Percentiles rank a stretch among this genome's conserved stretches.
These are phyloP conservation scores for Tetrahymena malaccensis DNA, from an alignment of 73 alveolate species.

Conservation along the genomic window DNA sequence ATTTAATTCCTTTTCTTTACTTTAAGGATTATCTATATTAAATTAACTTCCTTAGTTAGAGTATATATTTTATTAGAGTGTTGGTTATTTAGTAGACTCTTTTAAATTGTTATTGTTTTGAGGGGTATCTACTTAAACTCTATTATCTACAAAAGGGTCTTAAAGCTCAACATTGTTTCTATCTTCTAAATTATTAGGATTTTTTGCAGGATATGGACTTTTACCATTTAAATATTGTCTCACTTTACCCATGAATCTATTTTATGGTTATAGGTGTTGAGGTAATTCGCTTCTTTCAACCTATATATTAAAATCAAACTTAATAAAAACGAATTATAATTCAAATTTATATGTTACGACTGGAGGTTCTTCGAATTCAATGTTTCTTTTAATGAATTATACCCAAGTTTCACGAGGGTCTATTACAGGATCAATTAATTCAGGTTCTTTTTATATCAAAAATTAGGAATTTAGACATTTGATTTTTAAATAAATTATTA, in stretches of 20 bases:
- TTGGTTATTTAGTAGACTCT: neutral
- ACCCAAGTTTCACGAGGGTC: conserved; percentile 44
- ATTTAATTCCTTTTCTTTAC: neutral
- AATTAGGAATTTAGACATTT: neutral
- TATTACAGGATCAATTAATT: conserved; percentile 24
- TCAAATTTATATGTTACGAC: neutral
- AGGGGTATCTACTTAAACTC: neutral
- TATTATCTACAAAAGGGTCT: neutral
- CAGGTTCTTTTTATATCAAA: neutral
- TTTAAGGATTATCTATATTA: neutral
- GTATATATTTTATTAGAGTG: neutral
- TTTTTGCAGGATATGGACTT: conserved; percentile 6
- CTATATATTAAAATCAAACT: neutral
- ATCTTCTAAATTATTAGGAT: neutral
- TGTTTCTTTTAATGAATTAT: conserved; percentile 16
- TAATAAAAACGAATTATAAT: neutral
- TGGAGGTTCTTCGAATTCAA: conserved; percentile 38
- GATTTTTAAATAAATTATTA: neutral
- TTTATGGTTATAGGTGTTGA: conserved; percentile 20
- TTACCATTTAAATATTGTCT: conserved; percentile 16
- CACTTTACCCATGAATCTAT: conserved; percentile 32
- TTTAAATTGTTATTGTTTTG: neutral
- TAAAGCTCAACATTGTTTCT: neutral
- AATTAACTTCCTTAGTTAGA: neutral
- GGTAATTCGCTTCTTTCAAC: conserved; percentile 40